Percentiles rank a stretch among this genome's conserved stretches.
phyloP scores from a whole-genome alignment of 2,329 filamentous ascomycete genomes.

The Colletotrichum tamarilloi region DNA sequence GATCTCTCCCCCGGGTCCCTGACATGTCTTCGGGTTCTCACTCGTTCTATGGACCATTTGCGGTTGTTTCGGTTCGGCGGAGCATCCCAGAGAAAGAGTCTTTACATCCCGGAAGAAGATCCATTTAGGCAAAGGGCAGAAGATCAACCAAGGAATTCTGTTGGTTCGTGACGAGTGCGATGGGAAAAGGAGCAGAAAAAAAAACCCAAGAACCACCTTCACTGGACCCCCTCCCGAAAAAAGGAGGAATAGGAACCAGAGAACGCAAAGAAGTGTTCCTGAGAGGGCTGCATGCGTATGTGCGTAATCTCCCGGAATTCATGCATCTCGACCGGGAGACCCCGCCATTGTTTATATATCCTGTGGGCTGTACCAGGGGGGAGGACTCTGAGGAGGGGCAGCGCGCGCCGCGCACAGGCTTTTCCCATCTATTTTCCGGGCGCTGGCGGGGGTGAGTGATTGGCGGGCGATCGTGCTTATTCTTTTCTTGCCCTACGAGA shows the following conservation, averaged over 20 bases:
- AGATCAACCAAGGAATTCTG: background rate
- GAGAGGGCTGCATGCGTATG: slow-evolving; percentile 14
- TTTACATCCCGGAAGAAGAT: slow-evolving; percentile 12
- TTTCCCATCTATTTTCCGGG: background rate
- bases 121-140: background rate
- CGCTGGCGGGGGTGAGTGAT: slow-evolving; percentile 2
- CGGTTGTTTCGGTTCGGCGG: slow-evolving; percentile 31
- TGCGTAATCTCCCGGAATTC: slow-evolving; percentile 32
- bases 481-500: slow-evolving; percentile 22
- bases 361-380: no score
- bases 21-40: background rate
- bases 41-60: background rate
- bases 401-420: background rate
- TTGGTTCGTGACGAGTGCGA: background rate
- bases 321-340: slow-evolving; percentile 32
- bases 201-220: background rate
- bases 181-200: background rate
- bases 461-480: slow-evolving; percentile 32
- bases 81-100: slow-evolving; percentile 20
- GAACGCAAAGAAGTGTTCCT: background rate
- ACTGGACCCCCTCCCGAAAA: background rate
- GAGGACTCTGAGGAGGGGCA: background rate
- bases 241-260: background rate
- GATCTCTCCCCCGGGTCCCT: background rate
- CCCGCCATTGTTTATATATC: slow-evolving; percentile 19